These are phyloP conservation scores for Russula ochroleuca DNA, from an alignment of 768 basidiomycete genomes.

Conservation along the genomic window DNA sequence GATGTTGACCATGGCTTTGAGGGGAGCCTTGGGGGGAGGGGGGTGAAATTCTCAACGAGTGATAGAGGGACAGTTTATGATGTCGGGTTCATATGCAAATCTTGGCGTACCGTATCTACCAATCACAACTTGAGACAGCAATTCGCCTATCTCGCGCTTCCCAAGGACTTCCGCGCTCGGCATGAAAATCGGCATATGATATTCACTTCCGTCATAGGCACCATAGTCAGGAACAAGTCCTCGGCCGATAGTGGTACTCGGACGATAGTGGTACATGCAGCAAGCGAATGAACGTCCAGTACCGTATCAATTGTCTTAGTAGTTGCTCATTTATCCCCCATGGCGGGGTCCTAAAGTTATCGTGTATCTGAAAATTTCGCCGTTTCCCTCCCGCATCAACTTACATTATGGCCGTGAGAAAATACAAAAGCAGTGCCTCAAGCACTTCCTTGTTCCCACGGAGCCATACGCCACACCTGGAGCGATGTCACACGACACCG, in stretches of 20 bases:
- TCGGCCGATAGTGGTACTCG: conserved; percentile 6
- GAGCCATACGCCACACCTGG: not conserved
- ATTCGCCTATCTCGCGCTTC: not conserved
- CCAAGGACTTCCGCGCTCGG: conserved; percentile 4
- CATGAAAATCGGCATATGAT: not conserved
- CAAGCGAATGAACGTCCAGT: not conserved
- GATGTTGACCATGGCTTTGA: conserved; percentile 32
- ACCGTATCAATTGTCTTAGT: not conserved
- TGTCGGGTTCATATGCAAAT: conserved; percentile 7
- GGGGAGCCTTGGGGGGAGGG: not conserved
- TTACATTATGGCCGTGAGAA: not conserved
- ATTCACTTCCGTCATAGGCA: not conserved
- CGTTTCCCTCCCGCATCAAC: too few relatives aligned
- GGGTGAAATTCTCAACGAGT: conserved; percentile 2
- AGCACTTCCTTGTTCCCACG: not conserved
- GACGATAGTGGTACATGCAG: not conserved
- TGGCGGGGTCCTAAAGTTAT: not conserved
- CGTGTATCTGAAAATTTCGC: not conserved
- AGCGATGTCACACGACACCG: not conserved
- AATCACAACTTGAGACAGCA: conserved; percentile 7
- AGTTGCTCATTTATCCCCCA: not conserved
- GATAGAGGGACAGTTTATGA: not conserved
- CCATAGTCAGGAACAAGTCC: not conserved
- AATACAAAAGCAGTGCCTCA: not conserved
- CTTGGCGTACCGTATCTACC: conserved; percentile 16